phyloP scores from a whole-genome alignment of 164 flowering plant species.

The Houttuynia cordata region DNA sequence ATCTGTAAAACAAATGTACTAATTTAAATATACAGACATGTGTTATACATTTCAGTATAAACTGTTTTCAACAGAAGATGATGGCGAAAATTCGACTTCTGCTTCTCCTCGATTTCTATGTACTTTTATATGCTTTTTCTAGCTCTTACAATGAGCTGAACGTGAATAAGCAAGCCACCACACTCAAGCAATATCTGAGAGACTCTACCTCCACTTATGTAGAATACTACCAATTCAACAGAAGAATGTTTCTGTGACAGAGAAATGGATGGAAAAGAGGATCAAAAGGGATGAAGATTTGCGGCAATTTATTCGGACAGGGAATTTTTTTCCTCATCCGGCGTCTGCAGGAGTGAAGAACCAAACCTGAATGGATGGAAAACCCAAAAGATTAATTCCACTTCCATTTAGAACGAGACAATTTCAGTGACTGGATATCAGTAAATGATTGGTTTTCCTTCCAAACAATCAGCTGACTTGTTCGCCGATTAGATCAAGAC shows the following conservation, averaged over 20 bases:
- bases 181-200: slow-evolving; percentile 18
- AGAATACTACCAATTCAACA: slow-evolving; percentile 6
- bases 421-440: neutral
- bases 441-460: neutral
- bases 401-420: slow-evolving; percentile 1
- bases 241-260: slow-evolving; percentile 10
- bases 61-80: slow-evolving; percentile 16
- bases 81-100: slow-evolving; percentile 1
- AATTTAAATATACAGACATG: slow-evolving; percentile 21
- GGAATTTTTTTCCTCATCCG: neutral
- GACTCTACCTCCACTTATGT: slow-evolving; percentile 7
- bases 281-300: neutral
- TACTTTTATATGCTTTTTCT: slow-evolving; percentile 2
- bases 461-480: slow-evolving; percentile 45
- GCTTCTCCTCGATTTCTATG: neutral
- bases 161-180: slow-evolving; percentile 19
- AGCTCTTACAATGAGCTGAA: slow-evolving; percentile 17
- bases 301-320: slow-evolving; percentile 1
- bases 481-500: slow-evolving; percentile 84
- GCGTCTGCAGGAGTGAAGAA: neutral
- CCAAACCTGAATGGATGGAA: slow-evolving; percentile 1
- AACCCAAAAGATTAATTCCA: neutral
- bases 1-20: slow-evolving; percentile 13
- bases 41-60: slow-evolving; percentile 19
- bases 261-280: neutral